Base-by-base conservation (phyloP, 768 basidiomycete genomes). In the Dendrothele bispora region DNA sequence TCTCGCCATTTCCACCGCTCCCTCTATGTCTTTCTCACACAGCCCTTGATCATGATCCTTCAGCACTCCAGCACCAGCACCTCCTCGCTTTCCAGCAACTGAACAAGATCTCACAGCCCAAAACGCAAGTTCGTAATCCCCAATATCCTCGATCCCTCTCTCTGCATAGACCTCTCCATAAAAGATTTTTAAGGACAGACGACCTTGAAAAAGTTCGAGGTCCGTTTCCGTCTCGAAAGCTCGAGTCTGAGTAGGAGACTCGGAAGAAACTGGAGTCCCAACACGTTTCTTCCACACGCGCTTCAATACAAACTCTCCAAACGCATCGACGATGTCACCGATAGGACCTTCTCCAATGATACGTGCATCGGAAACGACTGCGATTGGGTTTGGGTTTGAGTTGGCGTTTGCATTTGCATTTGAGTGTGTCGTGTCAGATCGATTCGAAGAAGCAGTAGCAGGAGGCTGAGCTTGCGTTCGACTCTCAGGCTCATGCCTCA, bases 41-140 rank as follows among this genome's bases (percentile, higher is more conserved):
- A n/a, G n/a, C n/a, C n/a, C n/a, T n/a, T n/a, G n/a, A n/a, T n/a
- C n/a, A n/a, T n/a, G n/a, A n/a, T n/a, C n/a, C n/a, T n/a, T n/a
- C n/a, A n/a, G n/a, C n/a, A n/a, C n/a, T n/a, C n/a, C n/a, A n/a
- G n/a, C n/a, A n/a, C n/a, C n/a, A n/a, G n/a, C n/a, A n/a, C n/a
- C n/a, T n/a, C n/a, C n/a, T n/a, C n/a, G n/a, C n/a, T n/a, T n/a
- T n/a, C n/a, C n/a, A n/a, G n/a, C n/a, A n/a, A n/a, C n/a, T n/a
- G n/a, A n/a, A n/a, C n/a, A n/a, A n/a, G n/a, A n/a, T 37, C 44
- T 18, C 44, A 37, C 21, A 7, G 44, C 44, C 44, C 44, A 46
- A 25, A 46, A 46, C 1, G 29, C 34, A 4, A 46, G 27, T 4
- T 32, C 15, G 25, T 46, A 22, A 36, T 37, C 34, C 11, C 8